Conservation (phyloP, 805 yeast species). For the Teunomyces gatunensis region DNA sequence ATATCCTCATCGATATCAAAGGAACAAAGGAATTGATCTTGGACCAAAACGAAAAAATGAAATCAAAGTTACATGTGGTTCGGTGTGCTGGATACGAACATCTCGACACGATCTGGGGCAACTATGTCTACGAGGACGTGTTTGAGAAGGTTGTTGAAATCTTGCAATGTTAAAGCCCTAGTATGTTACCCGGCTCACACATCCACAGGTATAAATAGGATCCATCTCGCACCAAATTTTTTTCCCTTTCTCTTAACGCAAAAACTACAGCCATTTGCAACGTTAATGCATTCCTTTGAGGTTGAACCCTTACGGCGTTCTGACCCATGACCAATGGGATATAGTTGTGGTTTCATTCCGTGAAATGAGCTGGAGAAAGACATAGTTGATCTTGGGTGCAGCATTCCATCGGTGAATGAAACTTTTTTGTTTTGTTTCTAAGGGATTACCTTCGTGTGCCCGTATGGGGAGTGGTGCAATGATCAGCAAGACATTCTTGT, state of each 20-base stretch:
- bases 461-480: conserved; percentile 70
- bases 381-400: conserved; percentile 72
- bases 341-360: conserved; percentile 47
- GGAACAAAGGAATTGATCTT: conserved; percentile 20
- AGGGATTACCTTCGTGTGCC: conserved; percentile 76
- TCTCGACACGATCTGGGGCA: conserved; percentile 33
- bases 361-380: conserved; percentile 59
- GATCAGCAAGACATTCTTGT: conserved; percentile 33
- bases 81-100: conserved; percentile 28
- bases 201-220: conserved; percentile 13
- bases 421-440: conserved; percentile 41
- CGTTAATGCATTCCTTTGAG: conserved; percentile 66
- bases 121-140: conserved; percentile 23
- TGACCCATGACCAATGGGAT: conserved; percentile 69
- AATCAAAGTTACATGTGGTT: conserved; percentile 16
- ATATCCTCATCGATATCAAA: conserved; percentile 28
- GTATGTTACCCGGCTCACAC: conserved; percentile 32
- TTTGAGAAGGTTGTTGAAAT: conserved; percentile 17
- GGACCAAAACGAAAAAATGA: conserved; percentile 23
- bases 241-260: conserved; percentile 46
- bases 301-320: conserved; percentile 65
- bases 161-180: not conserved
- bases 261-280: conserved; percentile 62
- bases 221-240: conserved; percentile 2
- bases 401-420: conserved; percentile 51